These are phyloP conservation scores for Linaria vulgaris DNA, from an alignment of 257 asterid species.

Conservation along the genomic window DNA sequence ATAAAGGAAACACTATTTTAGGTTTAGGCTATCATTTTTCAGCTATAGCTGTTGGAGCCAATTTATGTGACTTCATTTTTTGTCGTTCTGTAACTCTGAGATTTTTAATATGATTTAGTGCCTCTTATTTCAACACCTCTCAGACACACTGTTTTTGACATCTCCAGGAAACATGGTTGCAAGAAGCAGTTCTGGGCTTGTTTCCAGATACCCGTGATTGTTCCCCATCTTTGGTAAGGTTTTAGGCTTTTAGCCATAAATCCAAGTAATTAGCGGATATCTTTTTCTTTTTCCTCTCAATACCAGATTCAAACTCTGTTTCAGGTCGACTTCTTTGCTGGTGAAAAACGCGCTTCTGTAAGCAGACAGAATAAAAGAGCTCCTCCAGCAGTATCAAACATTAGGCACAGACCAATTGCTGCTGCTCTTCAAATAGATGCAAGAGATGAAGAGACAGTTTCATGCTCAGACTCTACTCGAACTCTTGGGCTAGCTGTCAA, in stretches of 20 bases:
- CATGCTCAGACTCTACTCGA: conserved; percentile 44
- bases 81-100: too few relatives aligned
- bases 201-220: conserved; percentile 90
- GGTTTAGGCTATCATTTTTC: too few relatives aligned
- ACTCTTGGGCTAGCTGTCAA: conserved; percentile 81
- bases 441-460: conserved; percentile 51
- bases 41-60: background rate
- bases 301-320: conserved; percentile 30
- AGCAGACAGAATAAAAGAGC: conserved; percentile 56
- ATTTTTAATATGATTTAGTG: background rate
- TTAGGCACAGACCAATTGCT: conserved; percentile 58
- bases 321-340: conserved; percentile 70
- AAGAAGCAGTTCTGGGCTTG: conserved; percentile 74
- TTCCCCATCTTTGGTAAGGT: conserved; percentile 76
- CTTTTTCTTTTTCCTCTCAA: background rate
- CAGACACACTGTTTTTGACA: conserved; percentile 25
- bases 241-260: conserved; percentile 26
- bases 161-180: conserved; percentile 86
- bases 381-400: conserved; percentile 50
- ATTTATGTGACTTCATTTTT: too few relatives aligned
- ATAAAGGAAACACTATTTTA: too few relatives aligned
- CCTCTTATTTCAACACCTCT: conserved; percentile 13
- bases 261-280: conserved; percentile 11
- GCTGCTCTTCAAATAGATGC: conserved; percentile 48
- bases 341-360: conserved; percentile 63